phyloP scores from a whole-genome alignment of 192 early-diverging fungal genomes.

The Podila clonocystis region DNA sequence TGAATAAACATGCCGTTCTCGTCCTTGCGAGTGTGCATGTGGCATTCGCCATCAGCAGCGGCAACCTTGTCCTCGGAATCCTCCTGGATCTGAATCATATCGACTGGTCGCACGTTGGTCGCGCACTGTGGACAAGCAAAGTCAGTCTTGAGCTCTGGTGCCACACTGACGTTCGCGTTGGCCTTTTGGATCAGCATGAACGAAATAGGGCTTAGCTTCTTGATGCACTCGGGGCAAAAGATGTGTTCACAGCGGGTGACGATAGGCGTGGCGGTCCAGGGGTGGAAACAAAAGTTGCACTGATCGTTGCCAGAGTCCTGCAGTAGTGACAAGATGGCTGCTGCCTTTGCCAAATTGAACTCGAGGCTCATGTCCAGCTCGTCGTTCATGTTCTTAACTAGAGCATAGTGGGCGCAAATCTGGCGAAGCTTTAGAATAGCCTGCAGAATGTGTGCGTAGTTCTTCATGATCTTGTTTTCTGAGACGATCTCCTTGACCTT shows the following conservation, averaged over 20 bases:
- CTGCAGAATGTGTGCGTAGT: slow-evolving; percentile 77
- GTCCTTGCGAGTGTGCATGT: slow-evolving; percentile 21
- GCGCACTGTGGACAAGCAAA: slow-evolving; percentile 59
- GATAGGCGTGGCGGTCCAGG: slow-evolving; percentile 27
- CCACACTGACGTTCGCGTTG: slow-evolving; percentile 31
- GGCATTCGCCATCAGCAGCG: slow-evolving; percentile 12
- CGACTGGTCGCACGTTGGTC: slow-evolving; percentile 19
- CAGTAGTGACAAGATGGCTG: slow-evolving; percentile 30
- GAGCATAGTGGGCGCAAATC: slow-evolving; percentile 51
- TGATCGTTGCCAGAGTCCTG: slow-evolving; percentile 52
- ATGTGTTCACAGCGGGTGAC: slow-evolving; percentile 53
- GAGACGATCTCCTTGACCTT: slow-evolving; percentile 65
- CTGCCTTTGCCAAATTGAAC: slow-evolving; percentile 37
- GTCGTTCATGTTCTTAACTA: slow-evolving; percentile 44
- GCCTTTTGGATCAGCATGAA: slow-evolving; percentile 39
- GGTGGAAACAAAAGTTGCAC: slow-evolving; percentile 40
- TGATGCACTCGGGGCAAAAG: slow-evolving; percentile 52
- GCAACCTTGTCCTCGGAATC: slow-evolving; percentile 49
- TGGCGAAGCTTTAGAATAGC: slow-evolving; percentile 57
- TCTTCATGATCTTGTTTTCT: slow-evolving; percentile 71
- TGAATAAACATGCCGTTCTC: slow-evolving; percentile 50
- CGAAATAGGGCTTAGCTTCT: slow-evolving; percentile 32
- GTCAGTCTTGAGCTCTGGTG: slow-evolving; percentile 41
- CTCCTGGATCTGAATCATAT: slow-evolving; percentile 62
- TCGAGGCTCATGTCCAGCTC: slow-evolving; percentile 43